Evolutionary conservation across 306 rosid genomes (phyloP).

Genomic region (Mimosa pudica): DNA sequence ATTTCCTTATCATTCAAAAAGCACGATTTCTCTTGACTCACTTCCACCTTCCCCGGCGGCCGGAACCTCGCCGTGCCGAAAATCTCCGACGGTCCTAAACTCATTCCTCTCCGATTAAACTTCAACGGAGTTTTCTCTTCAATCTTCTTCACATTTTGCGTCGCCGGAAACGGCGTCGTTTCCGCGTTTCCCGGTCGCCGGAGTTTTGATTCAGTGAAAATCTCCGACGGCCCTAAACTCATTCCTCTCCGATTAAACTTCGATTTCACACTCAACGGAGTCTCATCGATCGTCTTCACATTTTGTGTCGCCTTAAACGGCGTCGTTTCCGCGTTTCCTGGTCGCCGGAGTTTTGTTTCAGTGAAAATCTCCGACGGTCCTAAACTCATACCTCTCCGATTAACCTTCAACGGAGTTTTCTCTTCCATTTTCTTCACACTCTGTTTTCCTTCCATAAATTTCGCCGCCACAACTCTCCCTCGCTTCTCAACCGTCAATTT

Average conservation of each 20-base stretch:
- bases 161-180: constrained; percentile 52
- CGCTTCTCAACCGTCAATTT: constrained; percentile 48
- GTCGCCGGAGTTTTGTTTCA: constrained; percentile 42
- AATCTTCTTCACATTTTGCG: constrained; percentile 36
- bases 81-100: constrained; percentile 84
- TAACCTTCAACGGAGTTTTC: constrained; percentile 38
- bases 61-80: constrained; percentile 36
- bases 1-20: constrained; percentile 68
- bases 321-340: constrained; percentile 55
- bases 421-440: constrained; percentile 38
- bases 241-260: constrained; percentile 61
- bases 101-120: constrained; percentile 59
- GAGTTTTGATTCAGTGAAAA: constrained; percentile 42
- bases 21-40: constrained; percentile 57
- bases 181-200: constrained; percentile 50
- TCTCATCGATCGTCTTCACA: constrained; percentile 25
- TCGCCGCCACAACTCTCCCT: constrained; percentile 55
- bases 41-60: constrained; percentile 50
- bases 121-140: constrained; percentile 40
- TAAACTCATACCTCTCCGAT: constrained; percentile 70
- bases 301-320: constrained; percentile 53
- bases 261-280: constrained; percentile 35
- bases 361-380: constrained; percentile 75
- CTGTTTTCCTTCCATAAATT: constrained; percentile 60
- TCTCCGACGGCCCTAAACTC: constrained; percentile 84